Conservation (phyloP, 495 filamentous ascomycete genomes). For the Penicillium verhagenii region DNA sequence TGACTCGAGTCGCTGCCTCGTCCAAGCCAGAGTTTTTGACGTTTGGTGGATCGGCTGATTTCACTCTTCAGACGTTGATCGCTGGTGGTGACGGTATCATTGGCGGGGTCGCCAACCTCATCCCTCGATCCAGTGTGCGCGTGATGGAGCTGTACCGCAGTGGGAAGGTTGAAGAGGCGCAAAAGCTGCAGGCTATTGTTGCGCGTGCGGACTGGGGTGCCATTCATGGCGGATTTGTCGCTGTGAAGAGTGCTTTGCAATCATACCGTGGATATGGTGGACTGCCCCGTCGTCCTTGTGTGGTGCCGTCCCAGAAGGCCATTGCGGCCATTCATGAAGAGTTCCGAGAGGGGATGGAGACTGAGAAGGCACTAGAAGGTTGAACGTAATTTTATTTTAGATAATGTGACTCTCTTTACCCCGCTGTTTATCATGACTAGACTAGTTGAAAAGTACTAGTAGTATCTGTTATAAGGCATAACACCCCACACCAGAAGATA, state of each 20-base stretch:
- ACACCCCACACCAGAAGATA: not conserved
- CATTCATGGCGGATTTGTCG: constrained; percentile 83
- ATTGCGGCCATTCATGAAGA: constrained; percentile 61
- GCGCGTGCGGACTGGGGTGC: constrained; percentile 84
- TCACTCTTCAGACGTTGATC: constrained; percentile 78
- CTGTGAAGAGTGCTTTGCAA: constrained; percentile 77
- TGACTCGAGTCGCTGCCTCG: constrained; percentile 71
- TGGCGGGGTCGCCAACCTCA: constrained; percentile 79
- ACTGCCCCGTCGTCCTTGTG: constrained; percentile 72
- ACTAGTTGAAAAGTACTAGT: not conserved
- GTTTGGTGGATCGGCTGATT: constrained; percentile 87
- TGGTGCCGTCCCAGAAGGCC: constrained; percentile 61
- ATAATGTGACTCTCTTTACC: not conserved
- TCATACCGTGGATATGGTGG: constrained; percentile 77
- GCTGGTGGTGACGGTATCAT: constrained; percentile 87
- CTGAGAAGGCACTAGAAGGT: constrained; percentile 58
- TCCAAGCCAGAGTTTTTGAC: constrained; percentile 68
- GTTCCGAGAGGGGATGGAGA: constrained; percentile 70
- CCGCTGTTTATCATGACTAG: not conserved
- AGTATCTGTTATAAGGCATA: no score
- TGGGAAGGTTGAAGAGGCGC: constrained; percentile 70
- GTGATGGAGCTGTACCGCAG: constrained; percentile 68
- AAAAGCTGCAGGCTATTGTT: constrained; percentile 74
- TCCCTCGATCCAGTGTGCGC: constrained; percentile 71
- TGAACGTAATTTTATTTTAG: not conserved